Evolutionary conservation across 495 filamentous ascomycete species (phyloP).

Genomic region (Collariella sp.): DNA sequence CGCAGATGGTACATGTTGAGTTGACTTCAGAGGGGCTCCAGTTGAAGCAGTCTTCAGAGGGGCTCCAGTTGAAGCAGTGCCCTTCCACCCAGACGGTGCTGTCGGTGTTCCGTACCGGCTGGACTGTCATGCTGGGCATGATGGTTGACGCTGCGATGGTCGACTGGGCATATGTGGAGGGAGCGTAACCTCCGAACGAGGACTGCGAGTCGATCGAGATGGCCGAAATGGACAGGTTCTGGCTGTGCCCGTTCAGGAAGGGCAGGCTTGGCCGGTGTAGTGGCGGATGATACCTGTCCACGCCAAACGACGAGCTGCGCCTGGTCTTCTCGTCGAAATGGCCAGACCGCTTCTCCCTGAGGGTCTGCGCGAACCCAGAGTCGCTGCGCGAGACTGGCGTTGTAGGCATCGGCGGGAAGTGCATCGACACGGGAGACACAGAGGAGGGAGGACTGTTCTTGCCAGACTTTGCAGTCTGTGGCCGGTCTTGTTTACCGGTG

Average conservation of each 20-base stretch:
- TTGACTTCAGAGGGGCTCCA: conserved; percentile 59
- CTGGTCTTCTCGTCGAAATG: conserved; percentile 81
- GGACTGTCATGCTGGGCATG: conserved; percentile 81
- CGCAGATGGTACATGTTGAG: conserved; percentile 73
- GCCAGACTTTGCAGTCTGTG: conserved; percentile 68
- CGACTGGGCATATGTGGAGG: conserved; percentile 91
- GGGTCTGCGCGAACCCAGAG: conserved; percentile 76
- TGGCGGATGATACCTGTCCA: conserved; percentile 58
- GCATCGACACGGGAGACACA: conserved; percentile 70
- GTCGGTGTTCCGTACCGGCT: conserved; percentile 78
- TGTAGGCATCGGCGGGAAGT: conserved; percentile 65
- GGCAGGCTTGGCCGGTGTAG: conserved; percentile 71
- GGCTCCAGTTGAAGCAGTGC: conserved; percentile 72
- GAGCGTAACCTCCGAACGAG: conserved; percentile 74
- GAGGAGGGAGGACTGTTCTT: conserved; percentile 78
- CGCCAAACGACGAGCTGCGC: conserved; percentile 83
- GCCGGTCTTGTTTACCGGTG: conserved; percentile 57
- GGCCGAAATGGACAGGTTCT: conserved; percentile 77
- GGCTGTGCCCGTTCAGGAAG: conserved; percentile 67
- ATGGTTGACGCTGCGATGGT: conserved; percentile 97
- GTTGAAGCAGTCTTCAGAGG: conserved; percentile 73
- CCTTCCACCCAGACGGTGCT: conserved; percentile 89
- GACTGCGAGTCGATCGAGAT: conserved; percentile 65
- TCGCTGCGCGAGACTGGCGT: conserved; percentile 80
- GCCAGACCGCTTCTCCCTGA: conserved; percentile 89